A percentile compares a stretch with the other conserved stretches of the same genome.
Conservation (phyloP, 2,329 filamentous ascomycete genomes). For the Pseudogymnoascus sp. region DNA sequence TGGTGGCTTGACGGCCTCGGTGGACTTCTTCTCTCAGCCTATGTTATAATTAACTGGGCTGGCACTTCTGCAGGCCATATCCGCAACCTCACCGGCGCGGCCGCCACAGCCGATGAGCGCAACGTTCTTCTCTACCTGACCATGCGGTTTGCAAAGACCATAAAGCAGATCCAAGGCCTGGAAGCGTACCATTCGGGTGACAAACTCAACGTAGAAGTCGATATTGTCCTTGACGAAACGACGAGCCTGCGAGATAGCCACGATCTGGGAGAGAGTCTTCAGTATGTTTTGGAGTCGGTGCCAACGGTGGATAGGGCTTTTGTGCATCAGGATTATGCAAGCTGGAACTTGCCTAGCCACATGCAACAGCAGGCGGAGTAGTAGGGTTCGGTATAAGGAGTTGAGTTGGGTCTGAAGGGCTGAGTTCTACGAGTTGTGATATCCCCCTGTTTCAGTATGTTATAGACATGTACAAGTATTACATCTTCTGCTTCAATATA, state of each 20-base stretch:
- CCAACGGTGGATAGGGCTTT: slow-evolving; percentile 35
- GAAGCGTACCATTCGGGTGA: slow-evolving; percentile 56
- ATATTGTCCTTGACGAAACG: slow-evolving; percentile 49
- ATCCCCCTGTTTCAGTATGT: not conserved
- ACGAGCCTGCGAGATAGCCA: slow-evolving; percentile 46
- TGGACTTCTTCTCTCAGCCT: slow-evolving; percentile 55
- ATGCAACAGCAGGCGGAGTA: slow-evolving; percentile 28
- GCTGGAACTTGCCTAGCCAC: slow-evolving; percentile 30
- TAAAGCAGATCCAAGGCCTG: slow-evolving; percentile 46
- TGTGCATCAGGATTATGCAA: slow-evolving; percentile 34
- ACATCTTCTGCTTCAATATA: not conserved
- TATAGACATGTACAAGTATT: not conserved
- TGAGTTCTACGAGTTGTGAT: not conserved
- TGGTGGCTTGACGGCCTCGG: slow-evolving; percentile 63
- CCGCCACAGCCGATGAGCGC: slow-evolving; percentile 42
- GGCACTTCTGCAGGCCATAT: slow-evolving; percentile 54
- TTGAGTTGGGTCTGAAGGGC: not conserved
- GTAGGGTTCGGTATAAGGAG: not conserved
- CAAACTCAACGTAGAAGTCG: slow-evolving; percentile 56
- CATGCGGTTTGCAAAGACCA: slow-evolving; percentile 47
- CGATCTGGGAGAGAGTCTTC: slow-evolving; percentile 55
- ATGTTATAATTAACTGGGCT: slow-evolving; percentile 64
- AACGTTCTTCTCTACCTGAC: slow-evolving; percentile 55
- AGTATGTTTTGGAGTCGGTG: slow-evolving; percentile 52
- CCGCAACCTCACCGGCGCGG: slow-evolving; percentile 50